Evolutionary conservation across 2,329 filamentous ascomycete species (phyloP).

Genomic region (Gnomoniopsis smithogilvyi): DNA sequence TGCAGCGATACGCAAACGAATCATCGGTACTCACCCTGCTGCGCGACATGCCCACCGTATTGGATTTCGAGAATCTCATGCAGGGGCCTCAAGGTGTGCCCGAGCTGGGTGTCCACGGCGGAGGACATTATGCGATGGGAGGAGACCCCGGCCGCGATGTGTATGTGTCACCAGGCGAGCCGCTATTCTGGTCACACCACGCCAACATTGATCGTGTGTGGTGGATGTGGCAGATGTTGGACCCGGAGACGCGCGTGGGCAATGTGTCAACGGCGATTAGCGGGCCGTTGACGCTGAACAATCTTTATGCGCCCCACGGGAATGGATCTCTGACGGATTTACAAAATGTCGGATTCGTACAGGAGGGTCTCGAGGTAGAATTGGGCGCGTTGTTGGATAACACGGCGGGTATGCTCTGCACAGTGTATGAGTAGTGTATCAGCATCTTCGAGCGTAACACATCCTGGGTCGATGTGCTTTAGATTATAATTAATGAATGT

Average conservation of each 20-base stretch:
- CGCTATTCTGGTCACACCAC: conserved; percentile 14
- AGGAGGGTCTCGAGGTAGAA: not conserved
- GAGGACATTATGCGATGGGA: conserved; percentile 23
- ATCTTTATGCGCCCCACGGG: not conserved
- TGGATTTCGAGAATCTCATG: conserved; percentile 27
- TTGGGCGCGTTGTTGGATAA: conserved; percentile 12
- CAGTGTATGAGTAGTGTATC: conserved; percentile 10
- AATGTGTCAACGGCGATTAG: conserved; percentile 6
- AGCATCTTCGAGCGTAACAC: too few relatives aligned
- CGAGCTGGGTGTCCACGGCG: conserved; percentile 25
- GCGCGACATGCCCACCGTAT: conserved; percentile 22
- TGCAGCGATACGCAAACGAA: conserved; percentile 25
- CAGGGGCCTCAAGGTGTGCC: conserved; percentile 21
- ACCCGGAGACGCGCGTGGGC: conserved; percentile 27
- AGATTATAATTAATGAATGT: not conserved
- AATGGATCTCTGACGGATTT: not conserved
- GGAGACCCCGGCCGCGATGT: conserved; percentile 23
- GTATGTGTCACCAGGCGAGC: conserved; percentile 10
- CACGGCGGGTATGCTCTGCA: conserved; percentile 14
- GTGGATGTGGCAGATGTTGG: conserved; percentile 20
- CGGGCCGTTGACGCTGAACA: not conserved
- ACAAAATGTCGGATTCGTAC: not conserved
- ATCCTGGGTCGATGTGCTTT: not conserved
- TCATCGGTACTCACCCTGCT: conserved; percentile 26
- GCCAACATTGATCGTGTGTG: conserved; percentile 14